Evolutionary conservation across 495 filamentous ascomycete genomes (phyloP), one percentile per base, ranked within the genome.

Genomic region (Achaetomiella virescens): DNA sequence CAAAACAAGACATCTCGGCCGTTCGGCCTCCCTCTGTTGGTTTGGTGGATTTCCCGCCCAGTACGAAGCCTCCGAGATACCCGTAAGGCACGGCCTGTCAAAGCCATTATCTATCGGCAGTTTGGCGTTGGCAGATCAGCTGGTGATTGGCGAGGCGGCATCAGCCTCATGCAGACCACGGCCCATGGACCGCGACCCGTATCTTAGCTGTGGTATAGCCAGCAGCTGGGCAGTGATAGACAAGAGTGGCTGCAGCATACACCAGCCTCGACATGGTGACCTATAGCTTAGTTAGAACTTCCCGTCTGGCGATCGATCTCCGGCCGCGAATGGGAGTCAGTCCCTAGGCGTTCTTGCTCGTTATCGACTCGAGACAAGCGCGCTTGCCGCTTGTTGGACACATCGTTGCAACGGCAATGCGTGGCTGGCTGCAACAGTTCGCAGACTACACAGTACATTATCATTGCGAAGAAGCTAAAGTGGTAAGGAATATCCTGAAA

Each of bases 151-250:
- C 40, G 27, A 33, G 10, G 40, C 7, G 12, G 17, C 41, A 12
- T 46, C 33, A 58, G 48, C 48, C 55, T 52, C 56, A 54, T 59
- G 56, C 50, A 49, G 56, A 54, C 36, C 44, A 45, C 25, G 40
- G 15, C 38, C 52, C 55, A 56, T 48, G 48, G 35, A n/a, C 31
- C 21, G 21, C 42, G 37, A 7, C 48, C 37, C 51, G 25, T 48
- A 24, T 48, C 47, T 45, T 33, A 43, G 31, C 18, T 45, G 49
- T 48, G 53, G n/a, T 31, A 40, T 36, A 58, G 53, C 50, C 59
- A 55, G 51, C 54, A n/a, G 41, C 41, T 22, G 41, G 27, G 43
- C 24, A 1, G 25, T 58, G 49, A 65, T 62, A 25, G 56, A 38
- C 48, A 48, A 51, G 33, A 17, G 45, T n/a, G 43, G 5, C 25